Evolutionary conservation across 805 yeast genomes (phyloP).

Genomic region (Candida stauntonica): DNA sequence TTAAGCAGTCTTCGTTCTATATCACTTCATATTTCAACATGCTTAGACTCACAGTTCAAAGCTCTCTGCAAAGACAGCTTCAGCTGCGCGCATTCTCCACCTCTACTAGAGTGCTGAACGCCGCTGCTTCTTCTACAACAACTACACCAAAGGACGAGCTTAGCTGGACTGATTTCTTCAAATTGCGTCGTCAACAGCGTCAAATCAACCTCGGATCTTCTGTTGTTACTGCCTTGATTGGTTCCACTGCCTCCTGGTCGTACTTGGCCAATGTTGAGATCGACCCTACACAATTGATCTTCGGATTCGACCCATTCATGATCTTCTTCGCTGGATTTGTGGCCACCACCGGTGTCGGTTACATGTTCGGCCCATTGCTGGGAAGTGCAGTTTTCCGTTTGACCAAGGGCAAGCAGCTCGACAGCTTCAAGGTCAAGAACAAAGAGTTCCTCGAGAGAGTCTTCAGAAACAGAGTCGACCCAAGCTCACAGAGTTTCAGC

Average conservation of each 20-base stretch:
- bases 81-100: conserved; percentile 12
- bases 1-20: too few species aligned
- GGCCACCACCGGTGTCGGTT: conserved; percentile 72
- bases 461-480: conserved; percentile 81
- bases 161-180: conserved; percentile 79
- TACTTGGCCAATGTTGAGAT: conserved; percentile 77
- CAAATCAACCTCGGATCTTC: conserved; percentile 66
- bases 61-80: conserved; percentile 15
- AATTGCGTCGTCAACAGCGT: conserved; percentile 71
- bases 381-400: conserved; percentile 69
- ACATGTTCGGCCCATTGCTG: conserved; percentile 73
- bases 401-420: conserved; percentile 42
- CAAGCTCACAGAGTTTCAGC: conserved; percentile 80
- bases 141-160: conserved; percentile 2
- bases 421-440: conserved; percentile 56
- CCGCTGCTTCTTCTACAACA: background rate
- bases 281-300: conserved; percentile 79
- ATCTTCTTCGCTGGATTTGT: conserved; percentile 72
- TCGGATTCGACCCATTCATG: conserved; percentile 87
- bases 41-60: conserved; percentile 10
- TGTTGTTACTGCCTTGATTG: conserved; percentile 57
- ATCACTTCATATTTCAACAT: too few species aligned
- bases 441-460: conserved; percentile 70
- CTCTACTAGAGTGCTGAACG: conserved; percentile 4
- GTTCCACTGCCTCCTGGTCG: conserved; percentile 66